Evolutionary conservation across 2,329 filamentous ascomycete species (phyloP).

Genomic region (Diaporthe sp.): DNA sequence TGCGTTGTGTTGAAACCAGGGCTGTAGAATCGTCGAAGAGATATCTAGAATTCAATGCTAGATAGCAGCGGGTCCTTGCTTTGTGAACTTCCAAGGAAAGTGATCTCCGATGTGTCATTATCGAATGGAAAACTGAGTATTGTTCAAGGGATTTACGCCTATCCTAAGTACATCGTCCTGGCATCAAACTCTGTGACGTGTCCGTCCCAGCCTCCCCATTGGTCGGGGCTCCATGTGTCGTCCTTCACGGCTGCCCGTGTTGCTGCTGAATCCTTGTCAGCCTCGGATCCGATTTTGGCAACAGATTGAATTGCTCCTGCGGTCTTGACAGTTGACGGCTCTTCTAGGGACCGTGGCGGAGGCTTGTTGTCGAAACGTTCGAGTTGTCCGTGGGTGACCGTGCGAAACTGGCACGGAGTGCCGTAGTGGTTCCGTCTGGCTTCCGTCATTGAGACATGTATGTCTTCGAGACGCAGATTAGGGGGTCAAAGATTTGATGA

Average conservation of each 20-base stretch:
- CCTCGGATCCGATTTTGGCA: not conserved
- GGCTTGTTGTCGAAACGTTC: constrained; percentile 28
- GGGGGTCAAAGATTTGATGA: not conserved
- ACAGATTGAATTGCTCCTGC: not conserved
- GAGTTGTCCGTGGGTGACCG: constrained; percentile 1
- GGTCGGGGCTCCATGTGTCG: not conserved
- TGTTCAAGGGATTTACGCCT: not conserved
- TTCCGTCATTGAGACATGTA: not conserved
- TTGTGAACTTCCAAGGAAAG: not conserved
- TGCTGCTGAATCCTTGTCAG: not conserved
- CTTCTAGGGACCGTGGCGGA: constrained; percentile 1
- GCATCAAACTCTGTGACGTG: not conserved
- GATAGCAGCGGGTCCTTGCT: not conserved
- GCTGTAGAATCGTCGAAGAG: not conserved
- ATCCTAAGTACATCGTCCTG: not conserved
- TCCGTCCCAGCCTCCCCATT: not conserved
- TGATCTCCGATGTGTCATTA: not conserved
- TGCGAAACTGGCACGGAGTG: not conserved
- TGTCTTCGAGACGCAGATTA: not conserved
- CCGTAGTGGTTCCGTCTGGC: constrained; percentile 2
- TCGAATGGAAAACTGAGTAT: not conserved
- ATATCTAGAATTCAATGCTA: not conserved
- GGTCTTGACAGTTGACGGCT: not conserved
- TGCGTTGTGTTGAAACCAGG: too few species aligned
- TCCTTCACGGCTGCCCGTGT: not conserved